A percentile compares a stretch with the other conserved stretches of the same genome.
These are phyloP conservation scores for Ramicandelaber brevisporus DNA, from an alignment of 192 early-diverging fungal species.

Conservation along the genomic window DNA sequence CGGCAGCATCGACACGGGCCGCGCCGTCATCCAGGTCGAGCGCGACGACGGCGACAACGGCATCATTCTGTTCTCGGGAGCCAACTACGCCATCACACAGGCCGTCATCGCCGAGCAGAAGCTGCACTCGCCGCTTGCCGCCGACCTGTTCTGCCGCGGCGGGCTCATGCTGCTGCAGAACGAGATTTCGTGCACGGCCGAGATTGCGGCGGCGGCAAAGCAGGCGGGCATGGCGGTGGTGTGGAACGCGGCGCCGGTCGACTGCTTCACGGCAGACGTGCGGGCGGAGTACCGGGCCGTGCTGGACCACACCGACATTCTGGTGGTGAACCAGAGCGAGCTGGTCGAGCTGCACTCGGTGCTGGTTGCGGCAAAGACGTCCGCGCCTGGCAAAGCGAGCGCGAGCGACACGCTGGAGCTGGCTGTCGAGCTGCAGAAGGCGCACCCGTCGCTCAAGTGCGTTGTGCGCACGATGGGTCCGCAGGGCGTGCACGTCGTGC, in stretches of 20 bases:
- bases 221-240: slow-evolving; percentile 32
- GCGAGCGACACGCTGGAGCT: neutral
- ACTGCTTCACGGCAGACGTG: slow-evolving; percentile 8
- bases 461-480: neutral
- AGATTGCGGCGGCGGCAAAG: slow-evolving; percentile 27
- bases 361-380: too few species aligned
- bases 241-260: slow-evolving; percentile 72
- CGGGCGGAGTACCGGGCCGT: slow-evolving; percentile 15
- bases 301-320: slow-evolving; percentile 34
- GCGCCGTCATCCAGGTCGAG: slow-evolving; percentile 69
- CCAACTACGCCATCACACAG: slow-evolving; percentile 30
- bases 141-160: slow-evolving; percentile 22
- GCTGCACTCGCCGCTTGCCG: slow-evolving; percentile 18
- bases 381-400: too few species aligned
- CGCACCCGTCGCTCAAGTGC: neutral
- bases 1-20: slow-evolving; percentile 35
- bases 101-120: too few species aligned
- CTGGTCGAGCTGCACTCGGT: slow-evolving; percentile 24
- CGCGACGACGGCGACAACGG: slow-evolving; percentile 46
- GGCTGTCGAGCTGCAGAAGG: neutral
- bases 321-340: slow-evolving; percentile 67
- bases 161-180: slow-evolving; percentile 76
- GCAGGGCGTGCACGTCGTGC: neutral
- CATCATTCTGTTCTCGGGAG: slow-evolving; percentile 61
- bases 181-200: slow-evolving; percentile 48